Conservation (phyloP, 1,284 basidiomycete genomes). For the Boletus sp. region DNA sequence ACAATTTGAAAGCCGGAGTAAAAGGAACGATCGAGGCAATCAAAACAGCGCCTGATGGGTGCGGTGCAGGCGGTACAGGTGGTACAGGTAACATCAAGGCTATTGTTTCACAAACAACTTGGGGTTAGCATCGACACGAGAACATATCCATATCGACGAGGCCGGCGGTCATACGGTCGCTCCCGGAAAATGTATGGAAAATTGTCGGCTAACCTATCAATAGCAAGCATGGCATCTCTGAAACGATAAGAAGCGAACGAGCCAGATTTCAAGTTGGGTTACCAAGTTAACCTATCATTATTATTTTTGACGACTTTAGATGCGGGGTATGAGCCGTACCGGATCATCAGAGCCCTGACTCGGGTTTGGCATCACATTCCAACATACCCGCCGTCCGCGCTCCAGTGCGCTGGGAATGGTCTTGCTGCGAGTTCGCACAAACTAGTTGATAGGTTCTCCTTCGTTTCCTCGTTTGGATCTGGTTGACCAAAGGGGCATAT, state of each 20-base stretch:
- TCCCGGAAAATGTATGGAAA: background rate
- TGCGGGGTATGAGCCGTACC: background rate
- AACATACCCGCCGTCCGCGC: background rate
- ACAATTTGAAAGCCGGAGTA: too few species aligned
- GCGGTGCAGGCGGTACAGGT: background rate
- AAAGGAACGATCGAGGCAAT: background rate
- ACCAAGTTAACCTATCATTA: background rate
- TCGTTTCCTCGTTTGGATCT: background rate
- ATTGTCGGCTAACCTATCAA: slow-evolving; percentile 1
- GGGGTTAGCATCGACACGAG: too few species aligned
- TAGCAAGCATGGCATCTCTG: background rate
- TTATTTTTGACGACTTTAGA: background rate
- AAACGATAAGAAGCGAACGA: background rate
- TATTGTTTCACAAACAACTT: too few species aligned
- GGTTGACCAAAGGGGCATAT: background rate
- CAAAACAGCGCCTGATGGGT: background rate
- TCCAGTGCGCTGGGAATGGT: background rate
- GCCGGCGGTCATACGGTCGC: background rate
- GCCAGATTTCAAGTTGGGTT: background rate
- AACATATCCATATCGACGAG: background rate
- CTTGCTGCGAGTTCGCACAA: background rate
- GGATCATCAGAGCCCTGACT: background rate
- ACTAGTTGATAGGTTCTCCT: too few species aligned
- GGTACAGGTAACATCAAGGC: too few species aligned
- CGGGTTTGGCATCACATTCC: background rate